Percentiles rank a stretch among this genome's conserved stretches.
phyloP scores from a whole-genome alignment of 352 stramenopile genomes.

The Phytopythium ostracodes region DNA sequence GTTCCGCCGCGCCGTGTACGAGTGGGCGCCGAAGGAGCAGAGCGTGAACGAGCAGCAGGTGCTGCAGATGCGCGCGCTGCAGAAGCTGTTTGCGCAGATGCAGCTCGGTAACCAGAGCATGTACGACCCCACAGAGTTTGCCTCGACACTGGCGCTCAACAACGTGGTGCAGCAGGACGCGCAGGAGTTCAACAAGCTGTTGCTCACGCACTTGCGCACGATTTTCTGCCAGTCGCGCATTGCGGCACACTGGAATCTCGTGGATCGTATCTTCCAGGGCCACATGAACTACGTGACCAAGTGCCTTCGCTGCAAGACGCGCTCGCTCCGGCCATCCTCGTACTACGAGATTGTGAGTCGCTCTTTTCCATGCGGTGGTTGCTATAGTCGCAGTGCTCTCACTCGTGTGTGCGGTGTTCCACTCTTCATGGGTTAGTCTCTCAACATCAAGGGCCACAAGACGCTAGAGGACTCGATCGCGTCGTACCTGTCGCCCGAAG shows the following conservation, averaged over 20 bases:
- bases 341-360: slow-evolving; percentile 79
- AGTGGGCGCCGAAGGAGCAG: slow-evolving; percentile 67
- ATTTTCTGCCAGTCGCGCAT: slow-evolving; percentile 72
- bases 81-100: slow-evolving; percentile 83
- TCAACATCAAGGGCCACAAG: slow-evolving; percentile 84
- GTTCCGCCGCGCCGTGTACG: slow-evolving; percentile 75
- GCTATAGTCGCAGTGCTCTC: background rate
- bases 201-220: slow-evolving; percentile 69
- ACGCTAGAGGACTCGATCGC: slow-evolving; percentile 63
- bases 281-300: slow-evolving; percentile 85
- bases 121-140: slow-evolving; percentile 79
- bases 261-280: slow-evolving; percentile 77
- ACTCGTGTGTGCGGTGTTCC: background rate
- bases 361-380: background rate
- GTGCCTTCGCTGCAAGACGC: slow-evolving; percentile 65
- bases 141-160: slow-evolving; percentile 72
- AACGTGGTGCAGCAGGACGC: slow-evolving; percentile 85
- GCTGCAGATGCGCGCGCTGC: slow-evolving; percentile 72
- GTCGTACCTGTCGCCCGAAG: slow-evolving; percentile 67
- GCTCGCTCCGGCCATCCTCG: slow-evolving; percentile 56
- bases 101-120: slow-evolving; percentile 65
- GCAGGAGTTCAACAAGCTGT: slow-evolving; percentile 88
- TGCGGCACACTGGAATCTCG: slow-evolving; percentile 48
- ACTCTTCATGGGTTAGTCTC: slow-evolving; percentile 29
- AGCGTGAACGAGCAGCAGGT: slow-evolving; percentile 42